phyloP scores from a whole-genome alignment of 73 alveolate species.

The Diophrys sp. region DNA sequence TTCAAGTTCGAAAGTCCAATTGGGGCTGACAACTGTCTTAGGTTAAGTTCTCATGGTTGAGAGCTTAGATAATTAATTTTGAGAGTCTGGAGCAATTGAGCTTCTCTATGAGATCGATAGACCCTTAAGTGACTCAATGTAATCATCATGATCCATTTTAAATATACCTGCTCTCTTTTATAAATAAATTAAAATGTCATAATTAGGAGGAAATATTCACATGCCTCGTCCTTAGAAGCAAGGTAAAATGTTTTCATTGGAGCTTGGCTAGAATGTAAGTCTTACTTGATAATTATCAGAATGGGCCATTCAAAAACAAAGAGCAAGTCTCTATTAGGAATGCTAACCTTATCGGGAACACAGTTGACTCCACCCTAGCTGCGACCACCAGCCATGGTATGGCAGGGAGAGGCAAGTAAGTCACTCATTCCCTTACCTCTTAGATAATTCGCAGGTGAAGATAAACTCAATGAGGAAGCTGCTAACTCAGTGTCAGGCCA shows the following conservation, averaged over 20 bases:
- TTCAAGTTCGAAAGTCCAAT: too few species aligned
- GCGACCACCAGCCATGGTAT: not conserved
- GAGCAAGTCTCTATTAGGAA: not conserved
- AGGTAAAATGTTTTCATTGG: not conserved
- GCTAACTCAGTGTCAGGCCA: not conserved
- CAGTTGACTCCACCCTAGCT: not conserved
- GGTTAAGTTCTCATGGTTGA: too few species aligned
- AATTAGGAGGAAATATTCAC: too few species aligned
- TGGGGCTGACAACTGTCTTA: too few species aligned
- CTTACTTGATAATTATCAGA: not conserved
- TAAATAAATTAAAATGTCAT: too few species aligned
- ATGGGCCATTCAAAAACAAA: not conserved
- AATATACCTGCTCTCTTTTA: too few species aligned
- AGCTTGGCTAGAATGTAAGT: not conserved
- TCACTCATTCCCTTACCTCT: not conserved
- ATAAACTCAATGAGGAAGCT: not conserved
- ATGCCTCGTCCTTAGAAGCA: not conserved
- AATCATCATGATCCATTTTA: too few species aligned
- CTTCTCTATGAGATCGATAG: too few species aligned
- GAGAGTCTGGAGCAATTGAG: too few species aligned
- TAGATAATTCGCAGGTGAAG: not conserved
- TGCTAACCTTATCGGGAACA: not conserved
- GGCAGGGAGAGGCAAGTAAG: not conserved
- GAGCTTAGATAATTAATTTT: too few species aligned
- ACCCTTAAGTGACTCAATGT: too few species aligned